These are phyloP conservation scores for Paraphoma sp. DNA, from an alignment of 2,329 filamentous ascomycete genomes.

Conservation along the genomic window DNA sequence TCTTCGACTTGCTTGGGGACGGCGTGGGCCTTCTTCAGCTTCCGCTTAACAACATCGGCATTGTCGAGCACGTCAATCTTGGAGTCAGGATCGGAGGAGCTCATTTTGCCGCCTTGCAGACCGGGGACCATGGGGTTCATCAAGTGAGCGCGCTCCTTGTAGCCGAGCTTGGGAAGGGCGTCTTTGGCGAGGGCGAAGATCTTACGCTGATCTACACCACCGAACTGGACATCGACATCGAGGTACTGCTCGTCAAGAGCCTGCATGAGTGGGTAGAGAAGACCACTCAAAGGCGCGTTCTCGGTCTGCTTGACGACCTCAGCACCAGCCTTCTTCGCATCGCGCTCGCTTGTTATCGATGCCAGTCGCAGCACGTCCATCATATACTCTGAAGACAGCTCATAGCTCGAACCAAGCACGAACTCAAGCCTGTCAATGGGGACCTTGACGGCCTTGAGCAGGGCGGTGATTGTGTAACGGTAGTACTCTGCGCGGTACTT, in stretches of 20 bases:
- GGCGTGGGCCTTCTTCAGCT: constrained; percentile 76
- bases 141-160: constrained; percentile 74
- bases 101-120: constrained; percentile 83
- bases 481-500: constrained; percentile 85
- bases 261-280: constrained; percentile 88
- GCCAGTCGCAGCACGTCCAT: constrained; percentile 88
- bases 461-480: constrained; percentile 73
- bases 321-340: constrained; percentile 87
- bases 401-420: constrained; percentile 84
- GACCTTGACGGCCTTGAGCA: constrained; percentile 80
- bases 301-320: constrained; percentile 93
- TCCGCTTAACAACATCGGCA: constrained; percentile 73
- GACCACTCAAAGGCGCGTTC: constrained; percentile 74
- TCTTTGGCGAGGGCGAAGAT: constrained; percentile 87
- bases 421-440: constrained; percentile 81
- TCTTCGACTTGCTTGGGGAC: constrained; percentile 78
- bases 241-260: constrained; percentile 85
- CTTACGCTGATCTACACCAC: constrained; percentile 80
- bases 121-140: constrained; percentile 93
- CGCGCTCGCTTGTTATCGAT: constrained; percentile 74
- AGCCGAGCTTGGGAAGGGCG: constrained; percentile 83
- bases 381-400: constrained; percentile 71
- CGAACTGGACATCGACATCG: constrained; percentile 86
- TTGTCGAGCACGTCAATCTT: constrained; percentile 94
- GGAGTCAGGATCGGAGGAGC: constrained; percentile 70